Percentiles rank a stretch among this genome's conserved stretches.
These are phyloP conservation scores for Diaporthe aspalathi DNA, from an alignment of 2,329 filamentous ascomycete genomes.

Conservation along the genomic window DNA sequence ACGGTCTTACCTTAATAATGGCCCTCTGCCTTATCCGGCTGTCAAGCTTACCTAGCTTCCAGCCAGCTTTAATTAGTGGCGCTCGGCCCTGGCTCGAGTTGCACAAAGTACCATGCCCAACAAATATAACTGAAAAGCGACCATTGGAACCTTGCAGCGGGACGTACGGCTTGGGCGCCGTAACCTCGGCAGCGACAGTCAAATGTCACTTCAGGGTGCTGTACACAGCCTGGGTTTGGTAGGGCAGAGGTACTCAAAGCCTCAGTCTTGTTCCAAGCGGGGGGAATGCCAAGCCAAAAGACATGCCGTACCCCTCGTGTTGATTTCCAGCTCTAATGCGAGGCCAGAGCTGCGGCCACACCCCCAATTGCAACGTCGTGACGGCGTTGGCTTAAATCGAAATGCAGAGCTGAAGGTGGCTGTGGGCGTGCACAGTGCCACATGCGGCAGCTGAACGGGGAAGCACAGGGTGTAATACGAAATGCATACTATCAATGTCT, in stretches of 20 bases:
- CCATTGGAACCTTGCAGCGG: slow-evolving; percentile 23
- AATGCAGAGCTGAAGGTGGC: not conserved
- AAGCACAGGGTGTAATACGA: not conserved
- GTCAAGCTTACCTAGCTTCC: not conserved
- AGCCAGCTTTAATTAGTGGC: not conserved
- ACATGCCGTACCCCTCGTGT: not conserved
- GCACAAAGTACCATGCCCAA: not conserved
- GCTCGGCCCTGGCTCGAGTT: slow-evolving; percentile 6
- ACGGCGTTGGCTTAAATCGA: not conserved
- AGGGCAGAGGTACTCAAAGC: not conserved
- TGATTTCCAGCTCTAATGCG: not conserved
- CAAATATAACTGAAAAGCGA: not conserved
- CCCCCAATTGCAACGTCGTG: not conserved
- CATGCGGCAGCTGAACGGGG: not conserved
- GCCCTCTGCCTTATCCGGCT: slow-evolving; percentile 2
- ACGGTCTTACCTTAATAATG: slow-evolving; percentile 8
- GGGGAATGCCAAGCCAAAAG: not conserved
- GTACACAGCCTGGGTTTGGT: not conserved
- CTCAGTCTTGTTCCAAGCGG: not conserved
- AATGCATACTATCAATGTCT: not conserved
- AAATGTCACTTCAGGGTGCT: not conserved
- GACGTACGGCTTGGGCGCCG: not conserved
- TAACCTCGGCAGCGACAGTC: not conserved
- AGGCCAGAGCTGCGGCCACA: slow-evolving; percentile 12
- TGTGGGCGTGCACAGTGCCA: not conserved